These are phyloP conservation scores for Hypoxylon trugodes DNA, from an alignment of 495 filamentous ascomycete species.

Conservation along the genomic window DNA sequence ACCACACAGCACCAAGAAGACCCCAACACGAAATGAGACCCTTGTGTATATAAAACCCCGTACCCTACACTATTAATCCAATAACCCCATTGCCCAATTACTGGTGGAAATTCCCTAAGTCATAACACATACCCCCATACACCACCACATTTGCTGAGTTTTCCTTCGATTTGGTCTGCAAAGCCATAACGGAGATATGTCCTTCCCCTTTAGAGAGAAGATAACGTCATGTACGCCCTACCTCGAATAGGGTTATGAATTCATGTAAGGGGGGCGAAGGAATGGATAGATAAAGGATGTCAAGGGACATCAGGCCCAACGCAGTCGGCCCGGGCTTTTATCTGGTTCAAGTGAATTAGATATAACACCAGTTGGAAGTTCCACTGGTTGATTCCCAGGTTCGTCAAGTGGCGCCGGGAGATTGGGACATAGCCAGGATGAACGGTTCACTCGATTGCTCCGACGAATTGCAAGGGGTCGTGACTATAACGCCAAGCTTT, in stretches of 20 bases:
- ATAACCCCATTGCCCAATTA: slow-evolving; percentile 17
- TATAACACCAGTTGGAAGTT: slow-evolving; percentile 18
- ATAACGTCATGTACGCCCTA: slow-evolving; percentile 47
- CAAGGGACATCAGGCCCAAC: slow-evolving; percentile 10
- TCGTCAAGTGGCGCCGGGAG: slow-evolving; percentile 16
- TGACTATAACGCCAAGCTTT: not conserved
- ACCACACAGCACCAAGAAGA: not conserved
- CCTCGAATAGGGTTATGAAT: slow-evolving; percentile 43
- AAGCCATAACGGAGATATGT: slow-evolving; percentile 45
- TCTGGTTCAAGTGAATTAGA: slow-evolving; percentile 39
- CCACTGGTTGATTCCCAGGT: not conserved
- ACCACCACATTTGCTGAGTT: slow-evolving; percentile 46
- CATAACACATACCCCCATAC: slow-evolving; percentile 27
- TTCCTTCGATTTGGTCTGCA: slow-evolving; percentile 49
- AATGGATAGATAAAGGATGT: slow-evolving; percentile 29
- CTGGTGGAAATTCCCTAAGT: slow-evolving; percentile 29
- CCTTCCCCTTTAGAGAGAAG: slow-evolving; percentile 46
- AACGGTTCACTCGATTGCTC: not conserved
- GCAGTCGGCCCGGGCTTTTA: slow-evolving; percentile 9
- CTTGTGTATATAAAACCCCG: slow-evolving; percentile 45
- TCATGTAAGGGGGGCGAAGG: slow-evolving; percentile 43
- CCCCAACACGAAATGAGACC: slow-evolving; percentile 23
- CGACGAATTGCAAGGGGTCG: not conserved
- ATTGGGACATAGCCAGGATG: not conserved
- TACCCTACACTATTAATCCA: slow-evolving; percentile 42